Evolutionary conservation across 164 flowering plant genomes (phyloP), one percentile per base, ranked within the genome.

Genomic region (Pachysandra terminalis): DNA sequence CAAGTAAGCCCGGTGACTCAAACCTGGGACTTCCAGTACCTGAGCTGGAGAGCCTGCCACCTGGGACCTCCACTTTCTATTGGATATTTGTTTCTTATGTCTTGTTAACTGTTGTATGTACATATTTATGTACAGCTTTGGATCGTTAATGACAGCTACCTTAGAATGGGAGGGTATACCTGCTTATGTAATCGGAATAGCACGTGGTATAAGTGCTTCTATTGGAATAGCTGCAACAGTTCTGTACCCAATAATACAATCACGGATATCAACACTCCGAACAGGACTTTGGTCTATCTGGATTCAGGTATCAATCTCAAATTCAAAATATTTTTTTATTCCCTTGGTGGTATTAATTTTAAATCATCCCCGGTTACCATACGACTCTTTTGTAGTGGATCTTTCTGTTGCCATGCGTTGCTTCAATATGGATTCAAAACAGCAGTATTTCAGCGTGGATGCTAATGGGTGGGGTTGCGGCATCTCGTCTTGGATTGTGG

Each of bases 241-340:
- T 71, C 60, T 84, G 54, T 94, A 94, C 71, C 98, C 96, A 3
- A n/a, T 82, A 13, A 26, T 88, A 55, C 84, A 90, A 19, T 84
- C 90, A 65, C 87, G 66, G 9, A 80, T 90, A 48, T 83, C 77
- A 57, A 84, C 88, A 27, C 85, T 91, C 51, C 78, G 94, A 70
- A 88, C 95, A 9, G 97, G 97, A 69, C 81, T 91, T n/a, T 94
- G 96, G 97, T 87, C 97, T 25, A 85, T 90, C 59, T 91, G 98
- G 98, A 85, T 79, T 69, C 98, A 94, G 97, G 98, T 94, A 80
- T 55, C n/a, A 41, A 58, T 40, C 17, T 58, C n/a, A 56, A 24
- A 26, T 16, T 14, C 9, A 58, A 26, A 15, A 27, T 57, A 25
- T 14, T 23, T 25, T 25, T 5, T 40, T 5, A 3, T 32, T 32